A percentile compares a stretch with the other conserved stretches of the same genome.
phyloP scores from a whole-genome alignment of 768 basidiomycete species.

The Holtermanniella nyarrowii region DNA sequence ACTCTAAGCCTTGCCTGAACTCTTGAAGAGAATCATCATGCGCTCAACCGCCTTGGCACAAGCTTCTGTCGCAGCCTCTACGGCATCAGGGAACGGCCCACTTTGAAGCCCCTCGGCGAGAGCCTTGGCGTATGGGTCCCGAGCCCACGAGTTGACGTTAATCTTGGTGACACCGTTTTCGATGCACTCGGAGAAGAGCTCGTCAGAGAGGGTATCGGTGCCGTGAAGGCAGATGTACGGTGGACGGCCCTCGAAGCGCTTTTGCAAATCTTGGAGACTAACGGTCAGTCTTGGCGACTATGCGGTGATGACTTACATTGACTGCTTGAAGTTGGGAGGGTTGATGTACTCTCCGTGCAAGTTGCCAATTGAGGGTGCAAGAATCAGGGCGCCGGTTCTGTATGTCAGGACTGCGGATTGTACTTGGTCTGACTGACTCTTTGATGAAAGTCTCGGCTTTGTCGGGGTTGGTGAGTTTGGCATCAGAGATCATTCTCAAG shows the following conservation, averaged over 20 bases:
- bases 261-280: conserved; percentile 15
- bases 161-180: conserved; percentile 38
- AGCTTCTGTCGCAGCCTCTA: conserved; percentile 33
- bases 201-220: conserved; percentile 40
- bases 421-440: conserved; percentile 31
- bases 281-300: neutral
- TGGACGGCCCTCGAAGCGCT: conserved; percentile 26
- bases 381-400: conserved; percentile 39
- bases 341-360: conserved; percentile 40
- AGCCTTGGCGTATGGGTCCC: conserved; percentile 31
- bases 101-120: conserved; percentile 15
- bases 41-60: conserved; percentile 30
- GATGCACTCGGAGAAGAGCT: conserved; percentile 34
- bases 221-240: conserved; percentile 37
- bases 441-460: conserved; percentile 41
- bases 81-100: conserved; percentile 36
- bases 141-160: conserved; percentile 40
- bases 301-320: conserved; percentile 28
- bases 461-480: conserved; percentile 38
- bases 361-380: conserved; percentile 42
- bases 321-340: conserved; percentile 31
- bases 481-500: conserved; percentile 36
- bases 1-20: conserved; percentile 34
- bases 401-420: no score
- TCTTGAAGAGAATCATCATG: conserved; percentile 35